Evolutionary conservation across 306 rosid species (phyloP).

Genomic region (Inga laurina): DNA sequence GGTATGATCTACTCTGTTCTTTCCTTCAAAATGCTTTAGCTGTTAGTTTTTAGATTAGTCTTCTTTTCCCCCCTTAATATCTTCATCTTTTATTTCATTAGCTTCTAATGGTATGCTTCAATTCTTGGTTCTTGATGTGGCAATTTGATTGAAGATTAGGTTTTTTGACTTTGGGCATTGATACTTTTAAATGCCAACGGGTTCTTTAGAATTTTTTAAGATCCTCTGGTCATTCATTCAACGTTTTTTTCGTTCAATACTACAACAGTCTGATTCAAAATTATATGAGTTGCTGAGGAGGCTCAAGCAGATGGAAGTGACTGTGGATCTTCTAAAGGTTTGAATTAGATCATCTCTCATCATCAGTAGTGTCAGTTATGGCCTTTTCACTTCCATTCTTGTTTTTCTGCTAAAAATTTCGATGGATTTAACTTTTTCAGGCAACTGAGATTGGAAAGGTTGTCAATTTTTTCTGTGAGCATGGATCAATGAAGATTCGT

Average conservation of each 20-base stretch:
- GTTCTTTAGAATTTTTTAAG: conserved; percentile 4
- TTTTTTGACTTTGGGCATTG: not conserved
- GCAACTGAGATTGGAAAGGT: conserved; percentile 87
- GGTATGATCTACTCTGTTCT: conserved; percentile 37
- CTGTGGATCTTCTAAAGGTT: conserved; percentile 77
- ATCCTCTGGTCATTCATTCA: conserved; percentile 25
- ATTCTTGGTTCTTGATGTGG: conserved; percentile 7
- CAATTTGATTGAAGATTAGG: conserved; percentile 7
- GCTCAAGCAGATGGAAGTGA: conserved; percentile 73
- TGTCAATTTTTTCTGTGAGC: conserved; percentile 65
- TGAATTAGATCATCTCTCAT: conserved; percentile 24
- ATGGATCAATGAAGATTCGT: conserved; percentile 54
- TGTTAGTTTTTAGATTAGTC: not conserved
- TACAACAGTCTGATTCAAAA: conserved; percentile 62
- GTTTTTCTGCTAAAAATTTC: not conserved
- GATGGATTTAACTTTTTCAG: conserved; percentile 41
- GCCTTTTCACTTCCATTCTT: not conserved
- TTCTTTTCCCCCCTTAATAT: not conserved
- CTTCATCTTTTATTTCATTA: not conserved
- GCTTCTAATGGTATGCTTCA: not conserved
- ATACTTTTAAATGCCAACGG: not conserved
- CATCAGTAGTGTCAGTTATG: not conserved
- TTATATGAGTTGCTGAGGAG: conserved; percentile 69
- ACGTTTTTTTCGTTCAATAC: conserved; percentile 31
- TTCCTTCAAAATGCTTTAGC: not conserved